Conservation (phyloP, 345 rosid genomes). For the Euclidium syriacum region DNA sequence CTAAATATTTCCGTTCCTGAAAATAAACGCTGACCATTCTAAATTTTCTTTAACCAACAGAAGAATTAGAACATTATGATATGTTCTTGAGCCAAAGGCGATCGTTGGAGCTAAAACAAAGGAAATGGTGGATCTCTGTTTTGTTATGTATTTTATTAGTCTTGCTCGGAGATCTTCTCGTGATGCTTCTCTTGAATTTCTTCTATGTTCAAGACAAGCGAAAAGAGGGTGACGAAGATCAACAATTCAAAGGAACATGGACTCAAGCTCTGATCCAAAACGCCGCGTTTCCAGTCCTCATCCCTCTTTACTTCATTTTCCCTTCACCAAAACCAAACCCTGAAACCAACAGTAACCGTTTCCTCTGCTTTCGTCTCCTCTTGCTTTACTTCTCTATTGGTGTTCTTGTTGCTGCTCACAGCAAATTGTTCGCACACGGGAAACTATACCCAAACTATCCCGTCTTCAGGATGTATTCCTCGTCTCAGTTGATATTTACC, state of each 20-base stretch:
- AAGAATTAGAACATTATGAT: slow-evolving; percentile 17
- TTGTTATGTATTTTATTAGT: slow-evolving; percentile 10
- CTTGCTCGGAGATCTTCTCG: slow-evolving; percentile 15
- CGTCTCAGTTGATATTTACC: slow-evolving; percentile 41
- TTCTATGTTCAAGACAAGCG: slow-evolving; percentile 10
- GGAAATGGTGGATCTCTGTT: slow-evolving; percentile 22
- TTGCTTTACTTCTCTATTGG: slow-evolving; percentile 30
- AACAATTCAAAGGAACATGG: slow-evolving; percentile 27
- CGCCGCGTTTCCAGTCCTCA: slow-evolving; percentile 24
- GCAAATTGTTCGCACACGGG: slow-evolving; percentile 23
- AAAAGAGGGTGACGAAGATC: slow-evolving; percentile 5
- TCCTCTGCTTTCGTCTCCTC: slow-evolving; percentile 4
- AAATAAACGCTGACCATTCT: not conserved
- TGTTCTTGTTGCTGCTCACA: slow-evolving; percentile 30
- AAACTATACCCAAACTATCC: slow-evolving; percentile 27
- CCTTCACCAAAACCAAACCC: slow-evolving; percentile 16
- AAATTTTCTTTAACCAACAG: not conserved
- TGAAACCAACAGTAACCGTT: not conserved
- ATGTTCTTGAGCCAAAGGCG: slow-evolving; percentile 12
- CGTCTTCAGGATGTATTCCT: slow-evolving; percentile 14
- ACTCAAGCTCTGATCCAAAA: slow-evolving; percentile 17
- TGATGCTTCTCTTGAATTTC: slow-evolving; percentile 18
- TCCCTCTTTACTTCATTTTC: slow-evolving; percentile 17
- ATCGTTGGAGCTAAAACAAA: slow-evolving; percentile 6
- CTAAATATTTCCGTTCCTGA: no score